Conservation (phyloP, 225 moss, liverwort and hornwort genomes). For the Lunularia cruciata region DNA sequence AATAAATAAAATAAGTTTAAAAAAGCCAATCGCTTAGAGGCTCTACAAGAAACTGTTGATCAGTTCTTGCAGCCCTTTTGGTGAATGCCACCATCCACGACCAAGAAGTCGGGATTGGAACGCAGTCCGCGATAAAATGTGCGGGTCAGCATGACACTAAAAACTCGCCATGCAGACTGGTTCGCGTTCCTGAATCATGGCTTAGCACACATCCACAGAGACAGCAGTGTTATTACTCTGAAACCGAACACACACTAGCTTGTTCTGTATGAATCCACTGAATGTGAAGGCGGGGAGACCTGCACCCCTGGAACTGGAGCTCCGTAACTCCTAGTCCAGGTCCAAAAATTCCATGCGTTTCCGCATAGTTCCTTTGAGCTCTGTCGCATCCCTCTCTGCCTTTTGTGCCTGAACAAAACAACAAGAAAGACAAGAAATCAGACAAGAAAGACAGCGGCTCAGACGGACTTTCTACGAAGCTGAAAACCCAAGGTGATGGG, state of each 20-base stretch:
- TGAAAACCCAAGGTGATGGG: background rate
- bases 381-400: conserved; percentile 90
- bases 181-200: conserved; percentile 31
- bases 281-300: conserved; percentile 11
- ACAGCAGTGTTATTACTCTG: conserved; percentile 13
- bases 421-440: background rate
- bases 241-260: conserved; percentile 19
- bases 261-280: conserved; percentile 8
- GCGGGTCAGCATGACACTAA: conserved; percentile 83
- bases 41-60: conserved; percentile 19
- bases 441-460: background rate
- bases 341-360: conserved; percentile 99
- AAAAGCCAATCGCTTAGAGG: conserved; percentile 25
- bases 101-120: conserved; percentile 34
- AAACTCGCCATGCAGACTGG: conserved; percentile 77
- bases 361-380: conserved; percentile 93
- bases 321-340: conserved; percentile 54
- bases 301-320: too few species aligned
- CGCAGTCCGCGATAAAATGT: conserved; percentile 92
- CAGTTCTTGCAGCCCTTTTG: conserved; percentile 24
- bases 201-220: conserved; percentile 27
- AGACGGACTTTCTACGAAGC: background rate
- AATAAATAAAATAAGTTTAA: conserved; percentile 15
- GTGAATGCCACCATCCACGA: conserved; percentile 56
- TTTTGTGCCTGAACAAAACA: conserved; percentile 65